Evolutionary conservation across 768 basidiomycete genomes (phyloP), one percentile per base, ranked within the genome.

Genomic region (Exsudoporus frostii): DNA sequence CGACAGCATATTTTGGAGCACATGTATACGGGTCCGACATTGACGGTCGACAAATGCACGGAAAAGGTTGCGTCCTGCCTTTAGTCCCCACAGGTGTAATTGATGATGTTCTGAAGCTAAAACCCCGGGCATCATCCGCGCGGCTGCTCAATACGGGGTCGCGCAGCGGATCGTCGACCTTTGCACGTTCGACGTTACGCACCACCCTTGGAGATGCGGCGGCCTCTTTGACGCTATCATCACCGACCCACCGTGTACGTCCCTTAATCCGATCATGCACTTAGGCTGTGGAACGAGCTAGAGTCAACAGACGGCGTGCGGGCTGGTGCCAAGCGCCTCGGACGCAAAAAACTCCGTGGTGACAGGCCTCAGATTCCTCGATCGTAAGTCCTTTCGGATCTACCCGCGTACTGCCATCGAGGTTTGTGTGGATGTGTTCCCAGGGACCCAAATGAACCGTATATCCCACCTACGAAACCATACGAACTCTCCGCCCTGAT

Each of bases 41-140:
- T 45, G 96, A 98, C 64, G 97, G 97, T 0, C 79, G 97, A 38
- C 96, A 98, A 66, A 95, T 98, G 88, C 78, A 93, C 54, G 97
- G 97, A 17, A 96, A 92, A 79, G 81, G 93, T 88, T 58, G 48
- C 3, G 25, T 33, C 20, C 25, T 48, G n/a, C 2, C 25, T 11
- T 22, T 46, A 7, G 22, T 44, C 33, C 43, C 22, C 19, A 9
- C 6, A 5, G 19, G 32, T 36, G 17, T 11, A 7, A 17, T n/a
- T 50, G 38, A 44, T 25, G 1, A 41, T 42, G 27, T 53, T 40
- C 15, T 22, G 14, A 54, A 78, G 75, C 63, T 8, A 64, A 73
- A 19, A 70, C 65, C 1, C 84, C 92, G 0, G 95, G 95, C 0
- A 80, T 97, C 47, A 68, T 88, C 43, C 82, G 86, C 20, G 88